phyloP scores from a whole-genome alignment of 2,329 filamentous ascomycete genomes.

The Cercospora nicotianae region DNA sequence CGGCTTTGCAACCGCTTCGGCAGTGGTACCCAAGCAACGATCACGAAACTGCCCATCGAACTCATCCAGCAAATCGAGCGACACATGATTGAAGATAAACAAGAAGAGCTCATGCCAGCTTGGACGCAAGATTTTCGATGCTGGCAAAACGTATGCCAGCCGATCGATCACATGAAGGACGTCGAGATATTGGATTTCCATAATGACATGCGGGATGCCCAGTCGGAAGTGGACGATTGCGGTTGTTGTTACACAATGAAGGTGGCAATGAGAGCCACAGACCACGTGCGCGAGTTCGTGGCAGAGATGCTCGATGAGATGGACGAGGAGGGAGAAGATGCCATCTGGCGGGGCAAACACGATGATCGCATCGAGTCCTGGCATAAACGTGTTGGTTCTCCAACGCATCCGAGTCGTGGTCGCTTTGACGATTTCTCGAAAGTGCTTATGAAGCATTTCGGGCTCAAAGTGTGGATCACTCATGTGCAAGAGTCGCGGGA shows the following conservation, averaged over 20 bases:
- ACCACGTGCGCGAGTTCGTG: too few relatives aligned
- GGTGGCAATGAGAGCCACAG: too few relatives aligned
- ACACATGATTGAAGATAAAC: background rate
- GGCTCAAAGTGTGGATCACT: constrained; percentile 5
- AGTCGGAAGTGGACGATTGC: too few relatives aligned
- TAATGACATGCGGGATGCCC: too few relatives aligned
- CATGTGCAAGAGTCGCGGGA: constrained; percentile 2
- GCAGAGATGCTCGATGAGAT: background rate
- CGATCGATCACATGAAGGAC: too few relatives aligned
- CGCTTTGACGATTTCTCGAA: background rate
- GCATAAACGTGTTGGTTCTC: background rate
- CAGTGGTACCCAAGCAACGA: constrained; percentile 1
- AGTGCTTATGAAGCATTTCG: constrained; percentile 13
- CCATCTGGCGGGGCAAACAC: background rate
- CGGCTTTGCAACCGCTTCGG: constrained; percentile 29
- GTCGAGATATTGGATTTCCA: too few relatives aligned
- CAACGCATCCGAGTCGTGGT: background rate
- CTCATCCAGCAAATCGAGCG: constrained; percentile 23
- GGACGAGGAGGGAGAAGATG: background rate
- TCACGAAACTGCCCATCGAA: constrained; percentile 29
- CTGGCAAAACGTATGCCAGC: too few relatives aligned
- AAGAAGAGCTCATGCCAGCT: too few relatives aligned
- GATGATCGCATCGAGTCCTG: background rate
- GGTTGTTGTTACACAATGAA: too few relatives aligned
- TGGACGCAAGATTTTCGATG: too few relatives aligned